Conservation (phyloP, 1,284 basidiomycete species). For the Ganoderma boninense region DNA sequence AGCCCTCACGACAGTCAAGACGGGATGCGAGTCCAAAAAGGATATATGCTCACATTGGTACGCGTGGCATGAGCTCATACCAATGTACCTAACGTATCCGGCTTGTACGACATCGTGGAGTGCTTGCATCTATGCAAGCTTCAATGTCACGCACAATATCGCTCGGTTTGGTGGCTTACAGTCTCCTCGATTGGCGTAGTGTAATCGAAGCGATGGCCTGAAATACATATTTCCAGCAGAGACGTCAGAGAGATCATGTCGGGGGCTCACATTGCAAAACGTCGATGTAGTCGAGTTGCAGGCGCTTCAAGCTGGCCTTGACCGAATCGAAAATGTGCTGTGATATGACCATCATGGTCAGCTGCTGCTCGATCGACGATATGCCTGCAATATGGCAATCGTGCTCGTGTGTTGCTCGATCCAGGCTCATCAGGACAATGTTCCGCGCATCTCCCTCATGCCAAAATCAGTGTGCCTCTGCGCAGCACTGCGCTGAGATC, state of each 20-base stretch:
- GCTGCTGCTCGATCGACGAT: too few relatives aligned
- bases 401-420: background rate
- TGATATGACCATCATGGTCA: background rate
- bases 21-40: too few relatives aligned
- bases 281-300: constrained; percentile 78
- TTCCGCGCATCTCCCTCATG: too few relatives aligned
- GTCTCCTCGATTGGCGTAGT: constrained; percentile 51
- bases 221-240: background rate
- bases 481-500: too few relatives aligned
- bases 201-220: constrained; percentile 52
- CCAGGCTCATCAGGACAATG: too few relatives aligned
- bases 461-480: too few relatives aligned
- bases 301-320: constrained; percentile 68
- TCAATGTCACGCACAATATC: too few relatives aligned
- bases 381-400: too few relatives aligned
- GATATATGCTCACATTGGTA: constrained; percentile 44
- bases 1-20: too few relatives aligned
- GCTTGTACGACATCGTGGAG: constrained; percentile 73
- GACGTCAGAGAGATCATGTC: too few relatives aligned
- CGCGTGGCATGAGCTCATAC: constrained; percentile 58
- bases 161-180: constrained; percentile 20
- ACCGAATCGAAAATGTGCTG: constrained; percentile 81
- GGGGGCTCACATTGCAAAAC: constrained; percentile 40
- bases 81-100: constrained; percentile 73
- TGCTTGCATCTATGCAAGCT: constrained; percentile 61